Evolutionary conservation across 768 basidiomycete species (phyloP).

Genomic region (Clavulina sp.): DNA sequence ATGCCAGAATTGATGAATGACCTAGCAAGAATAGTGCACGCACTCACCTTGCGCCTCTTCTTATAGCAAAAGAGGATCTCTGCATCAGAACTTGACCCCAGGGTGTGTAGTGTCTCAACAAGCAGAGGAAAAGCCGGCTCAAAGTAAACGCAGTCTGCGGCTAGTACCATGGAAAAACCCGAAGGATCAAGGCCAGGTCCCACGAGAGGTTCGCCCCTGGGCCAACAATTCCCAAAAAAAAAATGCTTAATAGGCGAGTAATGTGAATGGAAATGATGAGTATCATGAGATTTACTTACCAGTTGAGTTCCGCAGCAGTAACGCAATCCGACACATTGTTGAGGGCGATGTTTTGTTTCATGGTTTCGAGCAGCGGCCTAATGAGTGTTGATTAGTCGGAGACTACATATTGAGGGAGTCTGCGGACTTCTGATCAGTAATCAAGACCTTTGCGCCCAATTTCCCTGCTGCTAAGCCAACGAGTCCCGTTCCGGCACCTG

Average conservation of each 20-base stretch:
- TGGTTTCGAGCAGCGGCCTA: conserved; percentile 63
- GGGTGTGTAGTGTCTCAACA: conserved; percentile 54
- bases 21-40: not conserved
- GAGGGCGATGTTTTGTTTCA: conserved; percentile 51
- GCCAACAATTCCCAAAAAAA: not conserved
- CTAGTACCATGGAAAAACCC: conserved; percentile 46
- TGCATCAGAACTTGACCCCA: conserved; percentile 27
- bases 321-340: conserved; percentile 43
- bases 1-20: not conserved
- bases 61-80: conserved; percentile 86
- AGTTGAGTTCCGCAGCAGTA: conserved; percentile 57
- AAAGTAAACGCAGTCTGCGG: conserved; percentile 92
- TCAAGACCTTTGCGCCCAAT: conserved; percentile 46
- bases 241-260: not conserved
- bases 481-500: conserved; percentile 58
- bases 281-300: conserved; percentile 30
- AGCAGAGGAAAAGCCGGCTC: conserved; percentile 84
- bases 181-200: conserved; percentile 26
- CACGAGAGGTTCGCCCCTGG: conserved; percentile 51
- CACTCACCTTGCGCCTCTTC: conserved; percentile 66
- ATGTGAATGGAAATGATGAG: not conserved
- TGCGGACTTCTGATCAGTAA: conserved; percentile 84
- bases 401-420: conserved; percentile 2
- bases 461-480: conserved; percentile 72
- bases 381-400: conserved; percentile 1